phyloP scores from a whole-genome alignment of 768 basidiomycete species.

The Mycena rebaudengoi region DNA sequence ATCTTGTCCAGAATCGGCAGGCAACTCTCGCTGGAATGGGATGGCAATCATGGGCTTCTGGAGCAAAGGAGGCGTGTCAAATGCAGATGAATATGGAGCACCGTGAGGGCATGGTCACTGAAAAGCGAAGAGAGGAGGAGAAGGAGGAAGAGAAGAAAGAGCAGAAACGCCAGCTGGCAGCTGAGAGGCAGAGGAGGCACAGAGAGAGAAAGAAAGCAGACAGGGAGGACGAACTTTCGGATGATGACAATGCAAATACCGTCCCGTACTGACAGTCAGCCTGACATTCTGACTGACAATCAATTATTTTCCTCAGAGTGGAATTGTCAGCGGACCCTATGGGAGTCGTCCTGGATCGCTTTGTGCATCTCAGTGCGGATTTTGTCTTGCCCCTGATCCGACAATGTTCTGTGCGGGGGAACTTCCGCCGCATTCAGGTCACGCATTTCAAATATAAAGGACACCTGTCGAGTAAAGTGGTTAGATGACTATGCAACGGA shows the following conservation, averaged over 20 bases:
- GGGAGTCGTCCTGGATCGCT: too few species aligned
- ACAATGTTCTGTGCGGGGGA: too few species aligned
- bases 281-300: too few species aligned
- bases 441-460: too few species aligned
- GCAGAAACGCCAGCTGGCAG: neutral
- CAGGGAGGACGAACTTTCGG: neutral
- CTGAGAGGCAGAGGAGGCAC: neutral
- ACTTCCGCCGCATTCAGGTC: too few species aligned
- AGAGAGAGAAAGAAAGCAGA: neutral
- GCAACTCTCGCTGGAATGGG: neutral
- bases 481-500: too few species aligned
- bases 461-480: too few species aligned
- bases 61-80: neutral
- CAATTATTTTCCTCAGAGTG: too few species aligned
- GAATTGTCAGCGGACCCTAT: too few species aligned
- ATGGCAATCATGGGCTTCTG: neutral
- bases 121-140: neutral
- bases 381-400: too few species aligned
- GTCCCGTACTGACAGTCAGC: too few species aligned
- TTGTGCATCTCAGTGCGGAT: too few species aligned
- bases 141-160: neutral
- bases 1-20: neutral
- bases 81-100: neutral
- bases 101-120: neutral
- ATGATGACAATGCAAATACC: neutral